These are phyloP conservation scores for Pythium periplocum DNA, from an alignment of 352 stramenopile genomes.

Conservation along the genomic window DNA sequence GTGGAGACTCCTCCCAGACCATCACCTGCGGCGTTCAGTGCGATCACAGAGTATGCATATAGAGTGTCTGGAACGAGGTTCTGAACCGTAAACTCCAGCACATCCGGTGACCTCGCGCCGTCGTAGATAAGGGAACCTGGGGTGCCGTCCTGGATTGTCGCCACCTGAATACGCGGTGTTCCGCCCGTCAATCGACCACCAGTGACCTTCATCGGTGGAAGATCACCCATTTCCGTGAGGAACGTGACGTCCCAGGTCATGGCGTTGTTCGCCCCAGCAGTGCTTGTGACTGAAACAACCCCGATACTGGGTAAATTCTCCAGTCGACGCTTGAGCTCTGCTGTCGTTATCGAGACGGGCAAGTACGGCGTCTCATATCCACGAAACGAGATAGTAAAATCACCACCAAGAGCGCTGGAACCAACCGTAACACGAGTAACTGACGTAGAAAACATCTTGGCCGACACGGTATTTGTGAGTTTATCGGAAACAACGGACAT, in stretches of 20 bases:
- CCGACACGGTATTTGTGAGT: constrained; percentile 46
- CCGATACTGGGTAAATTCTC: constrained; percentile 86
- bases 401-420: constrained; percentile 47
- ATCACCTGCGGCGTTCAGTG: constrained; percentile 90
- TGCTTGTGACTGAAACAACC: constrained; percentile 64
- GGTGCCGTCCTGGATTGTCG: constrained; percentile 81
- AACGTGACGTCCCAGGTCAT: constrained; percentile 91
- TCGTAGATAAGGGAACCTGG: constrained; percentile 91
- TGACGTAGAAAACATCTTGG: constrained; percentile 39
- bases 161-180: constrained; percentile 58
- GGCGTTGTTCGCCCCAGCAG: constrained; percentile 48
- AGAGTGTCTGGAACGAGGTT: constrained; percentile 86
- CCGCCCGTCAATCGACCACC: constrained; percentile 80
- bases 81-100: constrained; percentile 64
- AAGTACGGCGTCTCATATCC: constrained; percentile 76
- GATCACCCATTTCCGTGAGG: constrained; percentile 89
- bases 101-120: constrained; percentile 73
- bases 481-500: constrained; percentile 55
- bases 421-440: constrained; percentile 42
- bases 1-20: constrained; percentile 84
- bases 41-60: constrained; percentile 92
- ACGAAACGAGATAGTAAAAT: constrained; percentile 81
- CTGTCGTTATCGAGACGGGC: constrained; percentile 29
- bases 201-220: constrained; percentile 90
- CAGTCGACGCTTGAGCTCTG: constrained; percentile 81